Evolutionary conservation across 805 yeast species (phyloP), one percentile per base, ranked within the genome.

Genomic region (Ogataea degrootiae): DNA sequence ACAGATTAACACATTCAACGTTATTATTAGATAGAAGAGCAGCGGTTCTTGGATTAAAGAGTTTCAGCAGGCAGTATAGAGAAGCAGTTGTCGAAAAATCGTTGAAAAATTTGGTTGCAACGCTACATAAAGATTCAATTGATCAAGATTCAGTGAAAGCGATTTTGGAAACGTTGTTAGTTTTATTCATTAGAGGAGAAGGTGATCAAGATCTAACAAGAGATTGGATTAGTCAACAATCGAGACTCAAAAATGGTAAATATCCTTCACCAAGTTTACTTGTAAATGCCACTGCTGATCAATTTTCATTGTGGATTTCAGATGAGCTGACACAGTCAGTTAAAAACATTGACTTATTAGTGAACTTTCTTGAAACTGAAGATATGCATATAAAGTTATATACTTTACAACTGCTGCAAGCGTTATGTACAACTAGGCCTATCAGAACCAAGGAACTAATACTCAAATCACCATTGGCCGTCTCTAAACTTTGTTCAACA

Each of bases 71-170:
- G 47, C 88, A 89, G 57, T 89, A 85, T 63, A 72, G 99, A 51
- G 99, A 94, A 65, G 73, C 84, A 2, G 97, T 94, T 2, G 88
- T 91, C 41, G 95, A 96, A 34, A 80, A 84, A 50, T 97, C 96
- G 2, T 71, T 91, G 34, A 74, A 89, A 47, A 87, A 90, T 1
- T 69, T 94, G 44, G 75, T 94, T 15, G 64, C 71, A 22, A 81
- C 91, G 0, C 68, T 94, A 43, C 68, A 70, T 36, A 78, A 79
- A 39, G 97, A 87, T 62, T 57, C 69, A 2, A 77, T 75, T n/a
- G 96, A 89, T 60, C 42, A 49, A 9, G 87, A 81, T 37, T 79
- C 86, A 11, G 81, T 85, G 23, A 84, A 84, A 55, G 91, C 96
- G 0, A 76, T 89, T 12, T 68, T 94, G 43, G 99, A 94, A 64